Base-by-base conservation (phyloP, 768 basidiomycete genomes). In the Tricholoma hemisulphureum region DNA sequence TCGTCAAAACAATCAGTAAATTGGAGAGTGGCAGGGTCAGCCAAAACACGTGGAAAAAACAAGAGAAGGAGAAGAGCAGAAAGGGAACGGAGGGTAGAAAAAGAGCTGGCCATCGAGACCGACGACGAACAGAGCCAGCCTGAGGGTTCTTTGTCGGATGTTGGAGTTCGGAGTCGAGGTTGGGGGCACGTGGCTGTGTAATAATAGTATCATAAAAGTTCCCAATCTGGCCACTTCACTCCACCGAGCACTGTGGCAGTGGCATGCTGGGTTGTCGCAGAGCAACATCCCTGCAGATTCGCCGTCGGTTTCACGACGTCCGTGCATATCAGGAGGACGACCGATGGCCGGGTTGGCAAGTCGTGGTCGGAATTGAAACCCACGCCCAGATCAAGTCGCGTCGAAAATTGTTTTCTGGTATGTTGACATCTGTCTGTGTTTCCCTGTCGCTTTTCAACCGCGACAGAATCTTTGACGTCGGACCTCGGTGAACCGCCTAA, bases 321-420 rank as follows among this genome's bases (percentile, higher is more conserved):
- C 68, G 75, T 13, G 54, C 52, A 32, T 68, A 73, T 62, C 61
- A 63, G 46, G 73, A 75, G 41, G 79, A 81, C 58, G 51, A 67
- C 37, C 72, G 88, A 51, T 91, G 91, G 91, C 88, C 87, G 14
- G 93, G 87, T 20, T 98, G 93, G 92, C 81, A 88, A 61, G 87
- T 97, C 18, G 78, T 96, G 37, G 85, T 98, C 29, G 97, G 97
- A 14, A 87, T 99, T 48, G 97, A 99, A 67, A 91, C 96, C 5
- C 97, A 98, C 68, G 92, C 94, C 0, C 96, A 98, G 69, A 84
- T 99, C 67, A 91, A 89, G 71, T 88, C 93, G 2, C 83, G 87
- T 56, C 75, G 78, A 56, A 99, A 99, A 72, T 80, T 99, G 23
- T 98, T 99, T 73, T 98, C 95, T 34, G 72, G 79, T 77, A 54